Evolutionary conservation across 345 rosid species (phyloP).

Genomic region (Lepidium aucheri): DNA sequence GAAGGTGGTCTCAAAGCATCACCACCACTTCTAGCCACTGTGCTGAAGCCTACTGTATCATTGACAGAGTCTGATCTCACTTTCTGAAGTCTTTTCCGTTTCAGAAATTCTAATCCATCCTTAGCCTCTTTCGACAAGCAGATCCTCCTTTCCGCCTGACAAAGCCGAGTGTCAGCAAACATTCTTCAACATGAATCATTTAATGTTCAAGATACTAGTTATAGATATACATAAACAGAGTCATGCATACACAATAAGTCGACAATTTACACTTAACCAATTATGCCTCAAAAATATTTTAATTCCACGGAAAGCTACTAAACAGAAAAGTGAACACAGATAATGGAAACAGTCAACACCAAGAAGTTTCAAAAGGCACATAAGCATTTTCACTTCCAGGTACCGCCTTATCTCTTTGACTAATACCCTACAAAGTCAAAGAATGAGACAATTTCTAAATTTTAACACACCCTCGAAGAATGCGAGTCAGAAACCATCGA

Average conservation of each 20-base stretch:
- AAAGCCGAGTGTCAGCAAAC: slow-evolving; percentile 11
- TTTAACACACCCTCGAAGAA: slow-evolving; percentile 18
- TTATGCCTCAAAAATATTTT: slow-evolving; percentile 2
- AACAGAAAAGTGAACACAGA: slow-evolving; percentile 18
- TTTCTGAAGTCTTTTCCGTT: slow-evolving; percentile 73
- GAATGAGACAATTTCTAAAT: slow-evolving; percentile 10
- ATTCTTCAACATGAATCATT: background rate
- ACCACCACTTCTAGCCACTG: slow-evolving; percentile 77
- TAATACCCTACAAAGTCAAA: slow-evolving; percentile 24
- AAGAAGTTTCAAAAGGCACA: slow-evolving; percentile 9
- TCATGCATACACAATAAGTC: slow-evolving; percentile 14
- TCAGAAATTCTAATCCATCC: slow-evolving; percentile 70
- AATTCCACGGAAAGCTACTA: slow-evolving; percentile 13
- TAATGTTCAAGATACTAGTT: background rate
- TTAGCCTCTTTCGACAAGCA: slow-evolving; percentile 59
- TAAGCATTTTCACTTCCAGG: slow-evolving; percentile 7
- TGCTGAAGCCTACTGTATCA: slow-evolving; percentile 34
- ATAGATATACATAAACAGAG: background rate
- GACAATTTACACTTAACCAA: slow-evolving; percentile 20
- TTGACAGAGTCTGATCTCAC: slow-evolving; percentile 45
- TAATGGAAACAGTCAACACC: slow-evolving; percentile 29
- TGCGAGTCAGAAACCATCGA: slow-evolving; percentile 21
- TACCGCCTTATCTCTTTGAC: slow-evolving; percentile 29
- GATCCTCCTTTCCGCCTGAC: slow-evolving; percentile 92
- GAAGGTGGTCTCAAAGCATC: slow-evolving; percentile 64